Evolutionary conservation across 768 basidiomycete species (phyloP).

Genomic region (Strobilomyces dryophilus): DNA sequence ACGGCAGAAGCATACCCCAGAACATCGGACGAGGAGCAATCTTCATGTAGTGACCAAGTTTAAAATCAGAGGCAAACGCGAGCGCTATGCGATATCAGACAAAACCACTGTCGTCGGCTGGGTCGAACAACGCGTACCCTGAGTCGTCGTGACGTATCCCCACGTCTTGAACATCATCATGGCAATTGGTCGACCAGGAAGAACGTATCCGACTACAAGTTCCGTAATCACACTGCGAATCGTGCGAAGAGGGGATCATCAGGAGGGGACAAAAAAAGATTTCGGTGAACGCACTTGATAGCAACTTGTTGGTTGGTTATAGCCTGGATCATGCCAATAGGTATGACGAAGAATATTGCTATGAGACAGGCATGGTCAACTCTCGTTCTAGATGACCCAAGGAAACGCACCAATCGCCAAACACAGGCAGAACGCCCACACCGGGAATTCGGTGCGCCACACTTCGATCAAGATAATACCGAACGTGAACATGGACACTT

Average conservation of each 20-base stretch:
- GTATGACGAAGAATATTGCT: slow-evolving; percentile 64
- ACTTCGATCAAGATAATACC: slow-evolving; percentile 55
- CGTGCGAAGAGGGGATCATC: slow-evolving; percentile 1
- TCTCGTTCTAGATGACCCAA: not conserved
- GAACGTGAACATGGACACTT: slow-evolving; percentile 51
- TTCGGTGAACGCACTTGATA: slow-evolving; percentile 32
- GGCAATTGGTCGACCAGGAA: slow-evolving; percentile 65
- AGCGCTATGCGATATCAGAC: slow-evolving; percentile 37
- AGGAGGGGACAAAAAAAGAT: not conserved
- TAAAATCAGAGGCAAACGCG: slow-evolving; percentile 66
- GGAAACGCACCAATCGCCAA: slow-evolving; percentile 25
- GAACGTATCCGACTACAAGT: slow-evolving; percentile 54
- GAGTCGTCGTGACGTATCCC: slow-evolving; percentile 63
- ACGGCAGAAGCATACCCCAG: slow-evolving; percentile 34
- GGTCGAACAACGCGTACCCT: slow-evolving; percentile 20
- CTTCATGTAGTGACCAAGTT: slow-evolving; percentile 75
- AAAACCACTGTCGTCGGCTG: not conserved
- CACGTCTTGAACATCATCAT: slow-evolving; percentile 81
- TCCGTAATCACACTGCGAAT: slow-evolving; percentile 57
- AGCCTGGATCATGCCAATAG: slow-evolving; percentile 72
- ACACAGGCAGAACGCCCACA: slow-evolving; percentile 41
- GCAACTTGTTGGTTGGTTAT: slow-evolving; percentile 78
- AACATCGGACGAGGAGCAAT: slow-evolving; percentile 66
- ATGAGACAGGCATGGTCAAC: not conserved
- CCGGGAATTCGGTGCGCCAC: slow-evolving; percentile 49